These are phyloP conservation scores for Heterobasidion occidentale DNA, from an alignment of 1,284 basidiomycete genomes.

Conservation along the genomic window DNA sequence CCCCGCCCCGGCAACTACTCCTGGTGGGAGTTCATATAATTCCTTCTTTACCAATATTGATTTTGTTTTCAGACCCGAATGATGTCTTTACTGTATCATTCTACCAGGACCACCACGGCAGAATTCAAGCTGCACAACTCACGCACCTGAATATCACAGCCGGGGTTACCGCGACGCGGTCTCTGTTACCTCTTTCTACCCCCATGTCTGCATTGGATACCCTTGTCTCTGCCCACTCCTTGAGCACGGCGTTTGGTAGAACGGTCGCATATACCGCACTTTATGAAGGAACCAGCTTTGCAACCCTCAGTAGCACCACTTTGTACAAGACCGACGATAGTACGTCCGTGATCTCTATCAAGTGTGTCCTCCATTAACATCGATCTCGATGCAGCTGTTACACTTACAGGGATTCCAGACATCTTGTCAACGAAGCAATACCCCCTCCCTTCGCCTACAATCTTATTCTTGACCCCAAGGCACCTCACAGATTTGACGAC, in stretches of 20 bases:
- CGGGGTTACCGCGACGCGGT: slow-evolving; percentile 63
- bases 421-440: slow-evolving; percentile 37
- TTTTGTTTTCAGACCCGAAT: slow-evolving; percentile 34
- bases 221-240: slow-evolving; percentile 60
- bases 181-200: slow-evolving; percentile 56
- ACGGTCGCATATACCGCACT: slow-evolving; percentile 69
- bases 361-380: not conserved
- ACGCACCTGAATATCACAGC: slow-evolving; percentile 77
- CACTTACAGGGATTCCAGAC: slow-evolving; percentile 34
- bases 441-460: slow-evolving; percentile 59
- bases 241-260: slow-evolving; percentile 66
- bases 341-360: slow-evolving; percentile 16
- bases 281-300: slow-evolving; percentile 64
- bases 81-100: slow-evolving; percentile 65
- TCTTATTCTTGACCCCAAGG: slow-evolving; percentile 52
- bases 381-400: not conserved
- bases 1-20: slow-evolving; percentile 37
- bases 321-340: slow-evolving; percentile 38
- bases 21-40: slow-evolving; percentile 30
- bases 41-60: not conserved
- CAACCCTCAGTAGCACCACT: slow-evolving; percentile 50
- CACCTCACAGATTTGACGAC: slow-evolving; percentile 47
- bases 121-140: slow-evolving; percentile 52
- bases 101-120: slow-evolving; percentile 42
- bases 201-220: slow-evolving; percentile 62